These are phyloP conservation scores for Clathrospora elynae DNA, from an alignment of 2,329 filamentous ascomycete species.

Conservation along the genomic window DNA sequence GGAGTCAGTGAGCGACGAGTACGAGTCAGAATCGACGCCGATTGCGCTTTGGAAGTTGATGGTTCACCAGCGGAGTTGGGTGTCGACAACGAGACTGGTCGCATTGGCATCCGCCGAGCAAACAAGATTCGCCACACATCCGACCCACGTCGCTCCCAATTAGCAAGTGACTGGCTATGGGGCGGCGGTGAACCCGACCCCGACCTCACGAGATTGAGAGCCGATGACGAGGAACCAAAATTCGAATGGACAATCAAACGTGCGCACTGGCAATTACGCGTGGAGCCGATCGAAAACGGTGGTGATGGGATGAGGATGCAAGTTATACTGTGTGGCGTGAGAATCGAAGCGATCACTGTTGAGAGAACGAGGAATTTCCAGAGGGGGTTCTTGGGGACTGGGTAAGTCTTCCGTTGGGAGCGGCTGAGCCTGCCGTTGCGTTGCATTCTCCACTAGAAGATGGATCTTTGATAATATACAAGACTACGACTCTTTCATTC, in stretches of 20 bases:
- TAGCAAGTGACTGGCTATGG: constrained; percentile 27
- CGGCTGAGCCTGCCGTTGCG: too few relatives aligned
- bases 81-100: constrained; percentile 18
- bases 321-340: constrained; percentile 75
- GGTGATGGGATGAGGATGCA: constrained; percentile 63
- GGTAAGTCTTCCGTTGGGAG: too few relatives aligned
- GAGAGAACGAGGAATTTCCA: constrained; percentile 69
- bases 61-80: constrained; percentile 25
- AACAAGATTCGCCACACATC: neutral
- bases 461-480: neutral
- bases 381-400: constrained; percentile 63
- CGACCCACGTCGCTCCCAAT: neutral
- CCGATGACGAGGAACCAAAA: constrained; percentile 24
- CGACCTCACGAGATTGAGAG: constrained; percentile 16
- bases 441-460: too few relatives aligned
- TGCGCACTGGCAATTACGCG: constrained; percentile 55
- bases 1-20: constrained; percentile 73
- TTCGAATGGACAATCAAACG: constrained; percentile 45
- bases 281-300: constrained; percentile 57
- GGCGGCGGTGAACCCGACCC: constrained; percentile 8
- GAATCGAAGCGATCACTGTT: constrained; percentile 71
- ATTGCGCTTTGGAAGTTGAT: constrained; percentile 36
- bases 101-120: constrained; percentile 23
- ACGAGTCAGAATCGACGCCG: constrained; percentile 38
- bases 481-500: neutral